Evolutionary conservation across 352 stramenopile species (phyloP).

Genomic region (Globisporangium cederbergense): DNA sequence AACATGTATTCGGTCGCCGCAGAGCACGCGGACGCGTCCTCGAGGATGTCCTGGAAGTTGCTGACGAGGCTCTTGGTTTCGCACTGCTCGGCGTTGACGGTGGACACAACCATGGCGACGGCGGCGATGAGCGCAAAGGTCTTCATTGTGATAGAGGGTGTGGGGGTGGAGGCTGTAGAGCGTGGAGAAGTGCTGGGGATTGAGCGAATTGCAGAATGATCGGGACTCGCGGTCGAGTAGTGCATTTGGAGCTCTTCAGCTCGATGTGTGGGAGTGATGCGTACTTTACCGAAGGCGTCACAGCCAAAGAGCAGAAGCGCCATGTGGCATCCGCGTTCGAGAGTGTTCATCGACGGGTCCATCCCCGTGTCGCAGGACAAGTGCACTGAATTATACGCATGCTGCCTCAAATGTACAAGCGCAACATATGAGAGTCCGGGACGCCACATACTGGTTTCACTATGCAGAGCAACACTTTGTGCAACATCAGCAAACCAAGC

Average conservation of each 20-base stretch:
- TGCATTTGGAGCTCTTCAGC: neutral
- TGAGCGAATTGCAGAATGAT: slow-evolving; percentile 12
- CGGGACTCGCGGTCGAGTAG: neutral
- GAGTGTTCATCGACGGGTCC: too few relatives aligned
- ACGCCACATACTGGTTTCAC: too few relatives aligned
- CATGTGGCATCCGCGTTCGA: too few relatives aligned
- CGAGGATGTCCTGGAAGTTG: slow-evolving; percentile 1
- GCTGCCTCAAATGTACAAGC: too few relatives aligned
- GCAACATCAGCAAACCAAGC: too few relatives aligned
- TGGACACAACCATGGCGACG: slow-evolving; percentile 7
- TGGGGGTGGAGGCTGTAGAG: neutral
- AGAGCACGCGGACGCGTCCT: slow-evolving; percentile 1
- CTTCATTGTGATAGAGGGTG: slow-evolving; percentile 2
- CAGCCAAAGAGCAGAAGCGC: too few relatives aligned
- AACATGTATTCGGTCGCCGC: slow-evolving; percentile 3
- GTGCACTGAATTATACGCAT: too few relatives aligned
- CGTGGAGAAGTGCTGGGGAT: neutral
- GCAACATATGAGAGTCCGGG: too few relatives aligned
- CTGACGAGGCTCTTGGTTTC: neutral
- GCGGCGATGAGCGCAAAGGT: slow-evolving; percentile 9
- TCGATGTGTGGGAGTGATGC: neutral
- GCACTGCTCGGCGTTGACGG: slow-evolving; percentile 7
- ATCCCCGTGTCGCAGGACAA: too few relatives aligned
- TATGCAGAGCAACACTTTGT: too few relatives aligned
- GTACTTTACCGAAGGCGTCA: neutral